A percentile compares a stretch with the other conserved stretches of the same genome.
Conservation (phyloP, 2,329 filamentous ascomycete genomes). For the Stemphylium lycopersici region DNA sequence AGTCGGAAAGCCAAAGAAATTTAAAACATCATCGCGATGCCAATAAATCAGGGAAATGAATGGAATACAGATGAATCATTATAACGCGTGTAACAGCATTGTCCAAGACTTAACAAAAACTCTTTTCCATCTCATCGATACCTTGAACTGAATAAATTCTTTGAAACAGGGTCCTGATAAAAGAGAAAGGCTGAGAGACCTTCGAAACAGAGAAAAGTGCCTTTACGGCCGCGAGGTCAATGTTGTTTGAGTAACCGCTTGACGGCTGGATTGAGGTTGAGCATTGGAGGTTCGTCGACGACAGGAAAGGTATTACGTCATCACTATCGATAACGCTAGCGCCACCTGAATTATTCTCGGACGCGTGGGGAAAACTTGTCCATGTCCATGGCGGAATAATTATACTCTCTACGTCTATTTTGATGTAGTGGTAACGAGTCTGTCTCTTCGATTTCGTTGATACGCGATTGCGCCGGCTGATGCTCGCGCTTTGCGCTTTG, state of each 20-base stretch:
- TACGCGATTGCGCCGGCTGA: constrained; percentile 19
- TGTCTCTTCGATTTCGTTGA: background rate
- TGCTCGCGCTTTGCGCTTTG: constrained; percentile 31
- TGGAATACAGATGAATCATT: background rate
- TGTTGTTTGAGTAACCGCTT: too few species aligned
- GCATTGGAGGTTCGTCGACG: too few species aligned
- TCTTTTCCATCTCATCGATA: too few species aligned
- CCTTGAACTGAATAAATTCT: too few species aligned
- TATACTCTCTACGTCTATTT: background rate
- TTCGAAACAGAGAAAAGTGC: too few species aligned
- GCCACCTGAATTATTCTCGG: background rate
- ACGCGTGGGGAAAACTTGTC: background rate
- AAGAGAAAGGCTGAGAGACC: too few species aligned
- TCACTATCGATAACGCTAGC: constrained; percentile 10
- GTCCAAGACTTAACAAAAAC: too few species aligned
- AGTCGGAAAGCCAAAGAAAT: background rate
- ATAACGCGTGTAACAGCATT: too few species aligned
- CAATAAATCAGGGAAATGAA: background rate
- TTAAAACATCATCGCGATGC: background rate
- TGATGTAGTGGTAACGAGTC: background rate
- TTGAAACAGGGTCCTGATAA: too few species aligned
- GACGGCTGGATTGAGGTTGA: too few species aligned
- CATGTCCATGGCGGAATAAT: background rate
- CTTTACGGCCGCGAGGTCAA: too few species aligned
- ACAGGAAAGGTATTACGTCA: background rate